Conservation (phyloP, 192 early-diverging fungal species). For the Backusella macrospora region DNA sequence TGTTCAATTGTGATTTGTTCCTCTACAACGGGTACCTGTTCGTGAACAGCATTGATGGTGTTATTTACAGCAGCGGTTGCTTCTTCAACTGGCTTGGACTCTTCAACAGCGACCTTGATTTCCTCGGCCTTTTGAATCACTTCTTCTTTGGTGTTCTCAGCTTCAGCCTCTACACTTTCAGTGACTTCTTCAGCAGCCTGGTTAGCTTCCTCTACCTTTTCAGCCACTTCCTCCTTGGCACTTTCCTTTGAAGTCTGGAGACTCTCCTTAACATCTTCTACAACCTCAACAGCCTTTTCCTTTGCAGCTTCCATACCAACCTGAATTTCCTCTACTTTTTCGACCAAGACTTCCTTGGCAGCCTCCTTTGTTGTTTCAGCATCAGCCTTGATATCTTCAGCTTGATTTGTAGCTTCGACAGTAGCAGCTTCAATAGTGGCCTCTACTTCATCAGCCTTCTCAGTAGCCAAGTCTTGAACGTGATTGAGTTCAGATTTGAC, state of each 20-base stretch:
- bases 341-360: background rate
- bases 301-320: background rate
- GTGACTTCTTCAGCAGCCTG: background rate
- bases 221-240: background rate
- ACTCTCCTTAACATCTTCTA: background rate
- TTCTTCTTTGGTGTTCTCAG: constrained; percentile 5
- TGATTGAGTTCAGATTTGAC: background rate
- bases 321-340: background rate
- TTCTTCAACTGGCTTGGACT: background rate
- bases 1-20: constrained; percentile 6
- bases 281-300: background rate
- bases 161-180: background rate
- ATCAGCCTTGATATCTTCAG: background rate
- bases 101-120: background rate
- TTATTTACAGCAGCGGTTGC: background rate
- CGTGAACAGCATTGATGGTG: background rate
- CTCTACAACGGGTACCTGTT: background rate
- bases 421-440: background rate
- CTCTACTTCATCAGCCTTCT: background rate
- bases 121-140: background rate
- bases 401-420: background rate
- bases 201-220: background rate
- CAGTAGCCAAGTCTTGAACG: background rate
- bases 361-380: constrained; percentile 1
- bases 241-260: background rate